Base-by-base conservation (phyloP, 352 stramenopile genomes). In the Phytophthora sp. region DNA sequence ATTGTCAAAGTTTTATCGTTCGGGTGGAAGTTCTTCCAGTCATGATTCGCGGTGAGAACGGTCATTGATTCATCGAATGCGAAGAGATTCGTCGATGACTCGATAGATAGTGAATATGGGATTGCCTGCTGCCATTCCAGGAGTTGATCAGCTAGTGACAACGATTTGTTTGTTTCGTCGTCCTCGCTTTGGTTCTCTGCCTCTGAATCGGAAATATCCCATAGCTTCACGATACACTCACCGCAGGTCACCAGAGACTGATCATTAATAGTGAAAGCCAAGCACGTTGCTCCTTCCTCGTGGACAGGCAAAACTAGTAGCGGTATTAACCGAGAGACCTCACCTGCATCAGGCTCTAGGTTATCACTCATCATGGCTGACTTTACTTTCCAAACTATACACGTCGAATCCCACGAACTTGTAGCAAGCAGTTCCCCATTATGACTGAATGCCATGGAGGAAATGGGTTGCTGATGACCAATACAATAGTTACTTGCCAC, bases 381-480 rank as follows among this genome's bases (percentile, higher is more conserved):
- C 0, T 23, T 20, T 8, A 88, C 44, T 48, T 62, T 54, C 79
- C 79, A 91, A 8, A 89, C 24, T 45, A 88, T 84, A 15, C 79
- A 89, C 1, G 74, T 86, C 1, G 82, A 91, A 41, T 91, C 82
- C 60, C 73, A 85, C 7, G 79, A 88, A 17, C 68, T 66, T 0
- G 82, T 88, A 3, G 69, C 82, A 5, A 91, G 66, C 3, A 80
- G 5, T 3, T 28, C 18, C 8, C 58, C 63, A n/a, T 37, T 12
- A n/a, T 78, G 58, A 18, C 35, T 82, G 54, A 89, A 82, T 34
- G 58, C 15, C 55, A 88, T 76, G 6, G 57, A 70, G n/a, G 61
- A 50, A 11, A 91, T 88, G 11, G 77, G 68, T 57, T 89, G 79
- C 31, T 91, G 73, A 35, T 91, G 82, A 1, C 71, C 62, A 3